Percentiles rank a stretch among this genome's conserved stretches.
phyloP scores from a whole-genome alignment of 1,139 yeast species.

The Groenewaldozyma auringiensis region DNA sequence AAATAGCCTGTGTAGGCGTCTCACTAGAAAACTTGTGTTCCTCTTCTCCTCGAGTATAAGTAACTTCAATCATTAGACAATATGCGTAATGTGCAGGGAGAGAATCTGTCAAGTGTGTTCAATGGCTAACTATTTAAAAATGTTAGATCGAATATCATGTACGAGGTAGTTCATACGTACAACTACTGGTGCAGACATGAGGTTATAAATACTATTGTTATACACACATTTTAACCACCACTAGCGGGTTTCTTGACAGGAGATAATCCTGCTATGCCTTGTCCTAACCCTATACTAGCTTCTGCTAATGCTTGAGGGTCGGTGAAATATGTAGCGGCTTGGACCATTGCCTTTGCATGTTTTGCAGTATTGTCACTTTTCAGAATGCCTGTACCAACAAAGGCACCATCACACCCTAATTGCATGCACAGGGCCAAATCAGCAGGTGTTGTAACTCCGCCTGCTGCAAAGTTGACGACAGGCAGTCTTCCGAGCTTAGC shows the following conservation, averaged over 20 bases:
- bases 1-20: background rate
- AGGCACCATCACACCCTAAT: slow-evolving; percentile 86
- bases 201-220: too few species aligned
- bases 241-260: too few species aligned
- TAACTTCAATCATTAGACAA: slow-evolving; percentile 2
- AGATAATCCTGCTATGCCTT: slow-evolving; percentile 61
- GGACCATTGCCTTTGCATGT: slow-evolving; percentile 73
- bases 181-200: too few species aligned
- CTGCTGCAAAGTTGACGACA: slow-evolving; percentile 85
- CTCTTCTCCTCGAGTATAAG: slow-evolving; percentile 1
- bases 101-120: too few species aligned
- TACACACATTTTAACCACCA: too few species aligned
- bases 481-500: slow-evolving; percentile 58
- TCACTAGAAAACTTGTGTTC: slow-evolving; percentile 5
- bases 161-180: too few species aligned
- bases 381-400: slow-evolving; percentile 87
- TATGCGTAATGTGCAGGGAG: too few species aligned
- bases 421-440: slow-evolving; percentile 89
- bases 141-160: too few species aligned
- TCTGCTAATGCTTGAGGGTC: slow-evolving; percentile 61
- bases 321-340: slow-evolving; percentile 68
- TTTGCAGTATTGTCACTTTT: slow-evolving; percentile 66
- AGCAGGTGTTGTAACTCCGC: slow-evolving; percentile 85
- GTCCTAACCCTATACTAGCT: slow-evolving; percentile 68
- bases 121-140: too few species aligned